Base-by-base conservation (phyloP, 352 stramenopile species). In the Paralagenidium karlingii region DNA sequence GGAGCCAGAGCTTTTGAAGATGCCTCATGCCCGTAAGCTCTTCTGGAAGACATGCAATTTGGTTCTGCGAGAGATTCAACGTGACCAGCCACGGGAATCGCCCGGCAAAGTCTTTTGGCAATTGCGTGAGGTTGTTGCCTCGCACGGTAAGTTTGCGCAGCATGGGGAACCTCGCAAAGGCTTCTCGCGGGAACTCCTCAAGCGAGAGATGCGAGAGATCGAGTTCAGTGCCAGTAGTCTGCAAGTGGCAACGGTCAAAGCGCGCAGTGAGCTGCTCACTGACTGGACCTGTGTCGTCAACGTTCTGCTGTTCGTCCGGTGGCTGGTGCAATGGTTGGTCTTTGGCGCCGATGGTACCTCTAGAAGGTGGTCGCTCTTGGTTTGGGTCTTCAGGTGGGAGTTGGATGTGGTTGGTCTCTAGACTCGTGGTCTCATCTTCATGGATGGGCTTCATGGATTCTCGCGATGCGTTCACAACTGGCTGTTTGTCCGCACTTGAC, bases 191-290 rank as follows among this genome's bases (percentile, higher is more conserved):
- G 6, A 82, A 28, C 5, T 63, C 38, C 2, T 9, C 40, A 3
- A 82, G 40, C 8, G 52, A 19, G 11, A 82, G 54, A 9, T 54
- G 43, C 7, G 68, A 75, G 24, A 82, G 53, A 41, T 78, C 65
- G 5, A 82, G 47, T 27, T 52, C 45, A 12, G 51, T 59, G 1
- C 65, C 68, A 13, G 50, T 51, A 3, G 60, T 55, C 21, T 64
- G 43, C 10, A 18, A 31, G 13, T 46, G 28, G 24, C 52, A 66
- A 28, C 30, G 46, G n/a, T 47, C 10, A 0, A 56, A 36, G 16
- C 60, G 55, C 21, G 42, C 24, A 9, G 51, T 33, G 1, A 64
- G 31, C 8, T 38, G 3, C 3, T 12, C n/a, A n/a, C n/a, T n/a
- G n/a, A n/a, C n/a, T n/a, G n/a, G n/a, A n/a, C n/a, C n/a, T n/a